Percentiles rank a stretch among this genome's conserved stretches.
Evolutionary conservation across 257 asterid species (phyloP).

Genomic region (Marsdenia floribunda): DNA sequence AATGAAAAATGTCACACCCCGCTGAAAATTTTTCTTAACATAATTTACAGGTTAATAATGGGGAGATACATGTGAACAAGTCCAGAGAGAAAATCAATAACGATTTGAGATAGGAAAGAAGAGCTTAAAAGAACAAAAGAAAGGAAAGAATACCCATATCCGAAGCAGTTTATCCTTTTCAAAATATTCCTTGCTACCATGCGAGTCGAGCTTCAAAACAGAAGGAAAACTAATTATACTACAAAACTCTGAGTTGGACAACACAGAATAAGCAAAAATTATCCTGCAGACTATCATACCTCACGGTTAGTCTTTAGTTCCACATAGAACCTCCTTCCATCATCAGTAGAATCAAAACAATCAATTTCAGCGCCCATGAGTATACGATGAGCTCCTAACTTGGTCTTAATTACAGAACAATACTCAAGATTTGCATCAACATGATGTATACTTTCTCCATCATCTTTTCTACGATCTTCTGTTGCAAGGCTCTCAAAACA

Average conservation of each 20-base stretch:
- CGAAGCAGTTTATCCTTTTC: conserved; percentile 95
- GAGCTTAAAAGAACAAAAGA: neutral
- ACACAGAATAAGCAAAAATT: conserved; percentile 5
- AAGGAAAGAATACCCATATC: conserved; percentile 66
- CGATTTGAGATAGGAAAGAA: neutral
- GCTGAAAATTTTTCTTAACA: neutral
- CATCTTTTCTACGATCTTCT: conserved; percentile 83
- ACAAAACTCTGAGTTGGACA: conserved; percentile 13
- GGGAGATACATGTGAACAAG: neutral
- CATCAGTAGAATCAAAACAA: conserved; percentile 95
- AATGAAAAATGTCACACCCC: neutral
- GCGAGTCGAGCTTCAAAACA: conserved; percentile 69
- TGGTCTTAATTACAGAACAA: conserved; percentile 86
- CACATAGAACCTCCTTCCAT: conserved; percentile 86
- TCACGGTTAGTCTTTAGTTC: conserved; percentile 93
- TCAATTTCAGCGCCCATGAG: conserved; percentile 99
- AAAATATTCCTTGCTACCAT: conserved; percentile 67
- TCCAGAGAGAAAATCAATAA: neutral
- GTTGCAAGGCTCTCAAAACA: conserved; percentile 94
- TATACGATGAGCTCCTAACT: conserved; percentile 93
- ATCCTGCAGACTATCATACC: conserved; percentile 38
- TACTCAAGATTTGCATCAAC: conserved; percentile 91
- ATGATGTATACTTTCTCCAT: conserved; percentile 82
- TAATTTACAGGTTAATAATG: neutral
- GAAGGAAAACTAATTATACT: conserved; percentile 20